Conservation (phyloP, 2,329 filamentous ascomycete genomes). For the Sporothrix phasma region DNA sequence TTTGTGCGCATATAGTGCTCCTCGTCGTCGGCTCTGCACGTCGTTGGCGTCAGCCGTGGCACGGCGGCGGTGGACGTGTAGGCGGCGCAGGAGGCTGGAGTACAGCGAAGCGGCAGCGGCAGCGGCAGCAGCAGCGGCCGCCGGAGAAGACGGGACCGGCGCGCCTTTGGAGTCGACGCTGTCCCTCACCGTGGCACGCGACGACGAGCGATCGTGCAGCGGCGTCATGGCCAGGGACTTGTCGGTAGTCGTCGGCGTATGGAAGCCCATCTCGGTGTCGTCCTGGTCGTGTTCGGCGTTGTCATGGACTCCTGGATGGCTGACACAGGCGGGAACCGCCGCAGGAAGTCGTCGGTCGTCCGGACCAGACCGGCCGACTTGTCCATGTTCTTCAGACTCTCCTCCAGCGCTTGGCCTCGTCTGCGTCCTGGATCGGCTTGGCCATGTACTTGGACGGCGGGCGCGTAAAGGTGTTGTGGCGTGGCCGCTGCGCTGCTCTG, state of each 20-base stretch:
- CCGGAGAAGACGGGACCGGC: slow-evolving; percentile 16
- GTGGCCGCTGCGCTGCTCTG: slow-evolving; percentile 7
- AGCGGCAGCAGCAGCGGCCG: slow-evolving; percentile 16
- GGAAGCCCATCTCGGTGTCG: slow-evolving; percentile 6
- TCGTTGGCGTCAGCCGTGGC: slow-evolving; percentile 66
- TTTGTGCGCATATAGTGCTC: slow-evolving; percentile 32
- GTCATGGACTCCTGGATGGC: slow-evolving; percentile 52
- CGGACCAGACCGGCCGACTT: slow-evolving; percentile 46
- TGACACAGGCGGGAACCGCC: slow-evolving; percentile 65
- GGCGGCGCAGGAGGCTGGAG: slow-evolving; percentile 47
- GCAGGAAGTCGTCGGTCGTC: slow-evolving; percentile 73
- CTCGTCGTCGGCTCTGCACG: slow-evolving; percentile 37
- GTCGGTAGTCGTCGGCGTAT: neutral
- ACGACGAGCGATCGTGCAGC: slow-evolving; percentile 2
- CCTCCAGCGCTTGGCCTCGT: slow-evolving; percentile 74
- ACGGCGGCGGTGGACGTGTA: slow-evolving; percentile 55
- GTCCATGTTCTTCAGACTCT: slow-evolving; percentile 52
- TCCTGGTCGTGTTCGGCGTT: slow-evolving; percentile 26
- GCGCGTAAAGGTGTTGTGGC: slow-evolving; percentile 24
- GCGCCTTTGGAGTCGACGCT: neutral
- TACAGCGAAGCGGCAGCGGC: slow-evolving; percentile 31
- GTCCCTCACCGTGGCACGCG: neutral
- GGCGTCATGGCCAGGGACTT: neutral
- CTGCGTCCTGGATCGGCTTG: slow-evolving; percentile 59
- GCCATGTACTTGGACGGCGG: slow-evolving; percentile 38